A percentile compares a stretch with the other conserved stretches of the same genome.
Evolutionary conservation across 345 rosid species (phyloP).

Genomic region (Pistacia atlantica): DNA sequence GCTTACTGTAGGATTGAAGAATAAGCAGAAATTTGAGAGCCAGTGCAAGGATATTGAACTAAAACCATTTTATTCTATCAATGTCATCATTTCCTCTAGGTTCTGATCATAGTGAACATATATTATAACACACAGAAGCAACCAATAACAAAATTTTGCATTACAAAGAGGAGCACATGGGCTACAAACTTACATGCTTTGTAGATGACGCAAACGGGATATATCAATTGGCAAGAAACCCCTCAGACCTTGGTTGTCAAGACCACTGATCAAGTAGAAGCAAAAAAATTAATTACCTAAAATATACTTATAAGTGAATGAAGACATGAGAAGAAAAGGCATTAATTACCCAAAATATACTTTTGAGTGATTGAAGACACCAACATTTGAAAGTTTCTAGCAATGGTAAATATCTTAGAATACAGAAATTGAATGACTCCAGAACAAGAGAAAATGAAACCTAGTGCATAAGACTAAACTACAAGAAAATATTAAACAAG

Average conservation of each 20-base stretch:
- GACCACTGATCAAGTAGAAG: conserved; percentile 56
- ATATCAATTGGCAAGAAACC: conserved; percentile 81
- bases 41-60: conserved; percentile 2
- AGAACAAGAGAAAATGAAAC: neutral
- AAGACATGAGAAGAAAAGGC: neutral
- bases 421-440: neutral
- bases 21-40: conserved; percentile 7
- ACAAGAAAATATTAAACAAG: neutral
- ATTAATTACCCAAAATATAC: conserved; percentile 10
- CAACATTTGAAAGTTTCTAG: neutral
- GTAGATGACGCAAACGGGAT: conserved; percentile 71
- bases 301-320: neutral
- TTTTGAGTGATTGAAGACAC: neutral
- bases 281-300: conserved; percentile 9
- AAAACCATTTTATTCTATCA: neutral
- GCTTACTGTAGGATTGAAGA: neutral
- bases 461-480: neutral
- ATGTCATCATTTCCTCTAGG: neutral
- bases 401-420: conserved; percentile 12
- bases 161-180: conserved; percentile 14
- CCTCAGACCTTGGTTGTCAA: conserved; percentile 85
- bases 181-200: conserved; percentile 70
- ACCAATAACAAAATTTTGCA: neutral
- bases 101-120: neutral
- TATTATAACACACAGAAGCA: neutral